phyloP scores from a whole-genome alignment of 208 protist species.

The Blastocrithidia nonstop region DNA sequence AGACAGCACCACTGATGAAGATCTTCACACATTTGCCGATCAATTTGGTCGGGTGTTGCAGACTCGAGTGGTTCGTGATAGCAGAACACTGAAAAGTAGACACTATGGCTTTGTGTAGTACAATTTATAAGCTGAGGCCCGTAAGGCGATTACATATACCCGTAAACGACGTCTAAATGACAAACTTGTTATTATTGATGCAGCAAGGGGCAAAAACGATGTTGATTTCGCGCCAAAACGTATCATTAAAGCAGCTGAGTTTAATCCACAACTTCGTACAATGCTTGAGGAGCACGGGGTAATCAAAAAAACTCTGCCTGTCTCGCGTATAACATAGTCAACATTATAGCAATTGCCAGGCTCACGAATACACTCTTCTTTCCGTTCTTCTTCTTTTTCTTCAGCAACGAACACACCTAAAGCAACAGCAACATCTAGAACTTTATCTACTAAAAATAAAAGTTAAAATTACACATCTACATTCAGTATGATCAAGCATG shows the following conservation, averaged over 20 bases:
- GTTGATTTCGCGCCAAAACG: conserved; percentile 46
- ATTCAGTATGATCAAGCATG: neutral
- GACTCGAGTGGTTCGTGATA: conserved; percentile 43
- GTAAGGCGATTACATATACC: conserved; percentile 28
- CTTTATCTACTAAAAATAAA: no score
- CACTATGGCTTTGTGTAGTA: conserved; percentile 79
- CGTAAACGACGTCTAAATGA: conserved; percentile 51
- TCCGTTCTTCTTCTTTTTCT: no score
- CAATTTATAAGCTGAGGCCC: conserved; percentile 42
- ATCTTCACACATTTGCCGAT: conserved; percentile 63
- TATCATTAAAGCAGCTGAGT: conserved; percentile 13
- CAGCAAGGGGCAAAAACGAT: conserved; percentile 52
- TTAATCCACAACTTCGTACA: neutral
- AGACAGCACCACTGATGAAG: conserved; percentile 46
- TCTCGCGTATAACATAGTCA: no score
- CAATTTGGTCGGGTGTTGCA: conserved; percentile 67
- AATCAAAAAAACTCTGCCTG: neutral
- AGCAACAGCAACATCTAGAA: no score
- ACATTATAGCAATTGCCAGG: no score
- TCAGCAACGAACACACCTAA: no score
- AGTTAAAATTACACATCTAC: no score
- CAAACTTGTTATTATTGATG: conserved; percentile 35
- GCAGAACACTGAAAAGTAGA: conserved; percentile 35
- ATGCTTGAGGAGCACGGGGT: neutral
- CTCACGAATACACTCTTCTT: no score